Evolutionary conservation across 2,329 filamentous ascomycete genomes (phyloP), one percentile per base, ranked within the genome.

Genomic region (Coccinonectria pachysandricola): DNA sequence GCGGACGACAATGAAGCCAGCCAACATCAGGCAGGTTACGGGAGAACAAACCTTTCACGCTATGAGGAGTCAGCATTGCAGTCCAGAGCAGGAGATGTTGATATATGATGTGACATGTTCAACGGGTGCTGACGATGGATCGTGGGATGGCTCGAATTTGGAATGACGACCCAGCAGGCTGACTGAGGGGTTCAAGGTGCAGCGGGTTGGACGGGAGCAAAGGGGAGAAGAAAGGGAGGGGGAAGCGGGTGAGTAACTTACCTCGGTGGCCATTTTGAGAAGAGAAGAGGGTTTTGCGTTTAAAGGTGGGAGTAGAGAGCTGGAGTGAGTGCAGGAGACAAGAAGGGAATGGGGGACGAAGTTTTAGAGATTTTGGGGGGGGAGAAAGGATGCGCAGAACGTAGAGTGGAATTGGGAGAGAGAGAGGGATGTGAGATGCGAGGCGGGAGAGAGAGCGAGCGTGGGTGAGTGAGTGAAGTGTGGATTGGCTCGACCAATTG

Each of bases 21-120:
- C n/a, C n/a, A n/a, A n/a, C n/a, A n/a, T n/a, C n/a, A n/a, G n/a
- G n/a, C n/a, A n/a, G n/a, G n/a, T n/a, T n/a, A n/a, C n/a, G 24
- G 31, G 31, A 23, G 38, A 38, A 61, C 60, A 55, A 75, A 79
- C 75, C 70, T 79, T 63, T 79, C 75, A 68, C 75, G 75, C 75
- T 79, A 57, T 43, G 30, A 51, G 37, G 26, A 41, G 52, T 54
- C 50, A 59, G 59, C 49, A 56, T 39, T 28, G 28, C 28, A 29
- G 24, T 30, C 25, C 20, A 26, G 22, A 31, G 23, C 11, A 12
- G 19, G n/a, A 25, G 21, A 15, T 21, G 14, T n/a, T 7, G 15
- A n/a, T n/a, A n/a, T n/a, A n/a, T n/a, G n/a, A n/a, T n/a, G n/a
- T n/a, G n/a, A 15, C 21, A 15, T 23, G 23, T 12, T 11, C 23